Conservation (phyloP, 495 filamentous ascomycete genomes). For the Lepraria neglecta region DNA sequence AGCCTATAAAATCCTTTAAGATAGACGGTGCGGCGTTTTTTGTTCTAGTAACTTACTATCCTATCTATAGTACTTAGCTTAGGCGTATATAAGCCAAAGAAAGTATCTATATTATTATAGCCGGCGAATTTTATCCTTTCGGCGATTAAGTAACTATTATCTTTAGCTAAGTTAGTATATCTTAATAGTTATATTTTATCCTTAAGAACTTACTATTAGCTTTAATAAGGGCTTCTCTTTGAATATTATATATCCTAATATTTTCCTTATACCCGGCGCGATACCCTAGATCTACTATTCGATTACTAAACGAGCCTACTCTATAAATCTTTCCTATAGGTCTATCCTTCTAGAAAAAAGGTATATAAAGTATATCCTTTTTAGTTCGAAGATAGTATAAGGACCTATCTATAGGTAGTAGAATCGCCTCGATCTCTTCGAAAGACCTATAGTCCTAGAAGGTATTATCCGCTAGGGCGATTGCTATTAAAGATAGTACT, state of each 20-base stretch:
- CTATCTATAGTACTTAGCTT: no score
- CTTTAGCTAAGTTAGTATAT: no score
- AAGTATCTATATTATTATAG: no score
- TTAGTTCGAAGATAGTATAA: constrained; percentile 22
- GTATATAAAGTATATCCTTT: constrained; percentile 25
- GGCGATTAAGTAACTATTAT: no score
- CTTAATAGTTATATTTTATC: background rate
- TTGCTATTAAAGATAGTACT: constrained; percentile 3
- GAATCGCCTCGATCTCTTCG: constrained; percentile 22
- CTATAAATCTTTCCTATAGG: no score
- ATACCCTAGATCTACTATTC: no score
- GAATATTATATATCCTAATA: constrained; percentile 20
- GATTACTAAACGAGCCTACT: no score
- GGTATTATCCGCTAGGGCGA: constrained; percentile 2
- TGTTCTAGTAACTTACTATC: no score
- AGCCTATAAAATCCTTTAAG: no score
- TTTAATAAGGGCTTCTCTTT: constrained; percentile 23
- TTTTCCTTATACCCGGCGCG: background rate
- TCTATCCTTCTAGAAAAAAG: constrained; percentile 24
- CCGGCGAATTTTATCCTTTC: no score
- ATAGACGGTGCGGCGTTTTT: no score
- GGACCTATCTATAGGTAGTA: constrained; percentile 16
- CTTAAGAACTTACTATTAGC: constrained; percentile 18
- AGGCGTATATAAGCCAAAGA: no score
- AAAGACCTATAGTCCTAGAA: constrained; percentile 20